Base-by-base conservation (phyloP, 1,284 basidiomycete genomes). In the Phenoliferia sp. region DNA sequence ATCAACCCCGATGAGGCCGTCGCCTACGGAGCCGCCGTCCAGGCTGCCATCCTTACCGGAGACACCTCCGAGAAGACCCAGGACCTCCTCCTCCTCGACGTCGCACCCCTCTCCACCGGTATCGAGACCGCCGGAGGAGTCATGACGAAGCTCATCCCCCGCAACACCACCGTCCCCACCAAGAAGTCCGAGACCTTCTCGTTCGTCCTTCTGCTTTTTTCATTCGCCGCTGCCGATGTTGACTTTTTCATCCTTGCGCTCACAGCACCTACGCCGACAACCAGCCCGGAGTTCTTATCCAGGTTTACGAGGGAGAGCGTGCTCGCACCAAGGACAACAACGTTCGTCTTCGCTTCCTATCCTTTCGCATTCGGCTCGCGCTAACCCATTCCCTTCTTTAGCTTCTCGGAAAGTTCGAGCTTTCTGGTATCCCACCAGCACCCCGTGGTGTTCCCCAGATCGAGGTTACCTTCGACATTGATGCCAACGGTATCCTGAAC, bases 1-100 rank as follows among this genome's bases (percentile, higher is more conserved):
- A 99, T 99, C 86, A 99, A 99, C 88, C 96, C 96, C 71, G 95
- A 99, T 78, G 96, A 99, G 84, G 96, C 96, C 70, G 95, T 99
- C 74, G 95, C 96, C 50, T 97, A 97, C 82, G 96, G 96, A 85
- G 96, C 95, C 74, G 94, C 96, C 73, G 95, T 99, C 77, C 96
- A 99, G 84, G 95, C 94, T 69, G 95, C 94, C 78, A 96, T 99
- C 77, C 89, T 99, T 69, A 91, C 94, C 36, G 96, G 96, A 79
- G 93, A 97, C 81, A 96, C 93, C 44, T 96, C 94, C 1, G 94
- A 98, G 85, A 96, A 94, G 85, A 96, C 92, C n/a, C 92, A 94
- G 81, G 94, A 96, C 80, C 85, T 99, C 69, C 88, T 99, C 67
- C 87, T 99, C 69, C 92, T 99, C 80, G 95, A 99, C 81, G 96